phyloP scores from a whole-genome alignment of 352 stramenopile genomes.

The Peronospora farinosa region DNA sequence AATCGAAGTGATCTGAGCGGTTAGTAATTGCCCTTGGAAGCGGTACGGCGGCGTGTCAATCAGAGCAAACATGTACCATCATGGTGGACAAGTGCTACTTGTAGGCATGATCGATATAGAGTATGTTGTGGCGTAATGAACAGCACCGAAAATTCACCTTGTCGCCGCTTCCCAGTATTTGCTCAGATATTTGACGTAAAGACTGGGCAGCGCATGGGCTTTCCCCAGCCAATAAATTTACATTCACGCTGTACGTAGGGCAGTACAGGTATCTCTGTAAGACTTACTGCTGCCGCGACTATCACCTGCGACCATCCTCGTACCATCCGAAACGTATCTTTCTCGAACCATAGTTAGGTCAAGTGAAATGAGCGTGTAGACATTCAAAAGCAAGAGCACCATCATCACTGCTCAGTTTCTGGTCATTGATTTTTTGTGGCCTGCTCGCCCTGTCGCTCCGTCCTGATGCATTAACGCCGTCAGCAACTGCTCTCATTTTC shows the following conservation, averaged over 20 bases:
- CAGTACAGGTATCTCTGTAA: not conserved
- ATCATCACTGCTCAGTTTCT: conserved; percentile 14
- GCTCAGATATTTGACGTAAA: conserved; percentile 8
- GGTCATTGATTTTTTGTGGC: conserved; percentile 16
- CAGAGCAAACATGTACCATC: not conserved
- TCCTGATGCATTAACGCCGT: conserved; percentile 4
- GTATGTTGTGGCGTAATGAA: not conserved
- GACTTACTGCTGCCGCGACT: not conserved
- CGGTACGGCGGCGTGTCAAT: not conserved
- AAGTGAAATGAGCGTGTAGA: conserved; percentile 4
- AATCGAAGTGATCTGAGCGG: conserved; percentile 3
- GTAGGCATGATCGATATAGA: not conserved
- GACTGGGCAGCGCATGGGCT: conserved; percentile 11
- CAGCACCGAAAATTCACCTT: conserved; percentile 19
- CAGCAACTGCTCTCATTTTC: conserved; percentile 19
- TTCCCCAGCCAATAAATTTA: conserved; percentile 23
- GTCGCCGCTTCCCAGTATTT: conserved; percentile 19
- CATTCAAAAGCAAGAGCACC: conserved; percentile 6
- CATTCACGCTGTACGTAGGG: not conserved
- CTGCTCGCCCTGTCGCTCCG: conserved; percentile 25
- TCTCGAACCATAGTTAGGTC: conserved; percentile 12
- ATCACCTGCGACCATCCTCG: conserved; percentile 16
- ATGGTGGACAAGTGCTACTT: conserved; percentile 7
- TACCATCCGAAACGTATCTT: conserved; percentile 29
- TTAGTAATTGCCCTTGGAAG: conserved; percentile 7